phyloP scores from a whole-genome alignment of 2,329 filamentous ascomycete genomes.

The Phialophora verrucosa region DNA sequence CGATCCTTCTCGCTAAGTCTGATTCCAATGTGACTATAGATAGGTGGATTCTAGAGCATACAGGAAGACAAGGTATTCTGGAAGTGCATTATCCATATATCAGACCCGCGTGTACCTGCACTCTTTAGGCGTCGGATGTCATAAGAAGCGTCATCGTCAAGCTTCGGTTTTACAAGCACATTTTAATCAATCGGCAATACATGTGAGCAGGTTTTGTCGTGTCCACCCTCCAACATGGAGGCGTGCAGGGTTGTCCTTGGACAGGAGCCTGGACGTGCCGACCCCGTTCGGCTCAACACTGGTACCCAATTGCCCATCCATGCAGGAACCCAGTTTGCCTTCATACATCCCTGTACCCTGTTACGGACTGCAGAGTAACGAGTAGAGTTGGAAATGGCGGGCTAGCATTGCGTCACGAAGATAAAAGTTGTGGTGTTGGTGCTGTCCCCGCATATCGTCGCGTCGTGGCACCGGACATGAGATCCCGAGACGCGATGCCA shows the following conservation, averaged over 20 bases:
- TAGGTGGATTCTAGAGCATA: background rate
- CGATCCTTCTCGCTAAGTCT: background rate
- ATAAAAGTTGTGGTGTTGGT: background rate
- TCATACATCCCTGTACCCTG: background rate
- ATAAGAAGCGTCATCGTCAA: background rate
- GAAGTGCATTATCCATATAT: background rate
- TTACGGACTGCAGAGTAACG: background rate
- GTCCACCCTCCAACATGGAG: too few relatives aligned
- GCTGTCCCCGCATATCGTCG: background rate
- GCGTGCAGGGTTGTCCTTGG: too few relatives aligned
- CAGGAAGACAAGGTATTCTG: background rate
- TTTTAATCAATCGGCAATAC: background rate
- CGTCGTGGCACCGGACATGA: background rate
- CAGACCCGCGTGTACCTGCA: background rate
- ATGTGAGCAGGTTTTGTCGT: background rate
- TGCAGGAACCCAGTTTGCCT: slow-evolving; percentile 13
- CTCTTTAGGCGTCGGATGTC: background rate
- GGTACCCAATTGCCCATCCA: slow-evolving; percentile 4
- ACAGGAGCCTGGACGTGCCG: too few relatives aligned
- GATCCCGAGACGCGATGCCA: background rate
- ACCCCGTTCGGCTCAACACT: background rate
- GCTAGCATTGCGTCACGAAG: background rate
- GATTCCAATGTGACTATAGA: background rate
- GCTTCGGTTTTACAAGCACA: background rate
- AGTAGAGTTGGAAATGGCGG: background rate